Percentiles rank a stretch among this genome's conserved stretches.
Evolutionary conservation across 1,284 basidiomycete species (phyloP).

Genomic region (Puccinia coronata): DNA sequence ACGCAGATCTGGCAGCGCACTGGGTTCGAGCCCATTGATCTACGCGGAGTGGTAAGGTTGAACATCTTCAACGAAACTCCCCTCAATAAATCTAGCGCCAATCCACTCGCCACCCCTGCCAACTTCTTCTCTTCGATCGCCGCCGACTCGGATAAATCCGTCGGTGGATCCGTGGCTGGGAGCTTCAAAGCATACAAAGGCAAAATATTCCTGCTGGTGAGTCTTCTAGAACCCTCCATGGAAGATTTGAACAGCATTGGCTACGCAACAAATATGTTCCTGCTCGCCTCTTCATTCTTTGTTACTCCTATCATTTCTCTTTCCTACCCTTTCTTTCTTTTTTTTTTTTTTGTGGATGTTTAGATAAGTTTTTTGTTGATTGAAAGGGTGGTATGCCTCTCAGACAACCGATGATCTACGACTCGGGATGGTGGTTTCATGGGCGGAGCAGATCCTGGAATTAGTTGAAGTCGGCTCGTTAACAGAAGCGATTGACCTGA

Average conservation of each 20-base stretch:
- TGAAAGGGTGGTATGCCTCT: slow-evolving; percentile 44
- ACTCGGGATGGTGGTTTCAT: slow-evolving; percentile 85
- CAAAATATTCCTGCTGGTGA: slow-evolving; percentile 83
- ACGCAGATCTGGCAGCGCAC: slow-evolving; percentile 50
- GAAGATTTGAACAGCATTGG: too few species aligned
- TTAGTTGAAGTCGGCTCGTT: slow-evolving; percentile 85
- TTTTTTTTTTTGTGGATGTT: slow-evolving; percentile 42
- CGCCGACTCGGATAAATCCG: neutral
- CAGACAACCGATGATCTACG: slow-evolving; percentile 65
- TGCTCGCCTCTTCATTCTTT: neutral
- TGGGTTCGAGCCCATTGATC: slow-evolving; percentile 38
- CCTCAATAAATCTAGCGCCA: neutral
- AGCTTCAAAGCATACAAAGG: slow-evolving; percentile 82
- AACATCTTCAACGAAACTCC: slow-evolving; percentile 27
- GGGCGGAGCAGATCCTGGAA: slow-evolving; percentile 87
- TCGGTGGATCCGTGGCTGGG: slow-evolving; percentile 46
- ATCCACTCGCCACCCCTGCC: neutral
- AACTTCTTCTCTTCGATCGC: neutral
- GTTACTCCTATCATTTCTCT: neutral
- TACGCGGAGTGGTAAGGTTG: slow-evolving; percentile 27
- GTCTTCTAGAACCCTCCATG: slow-evolving; percentile 56
- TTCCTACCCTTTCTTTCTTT: neutral
- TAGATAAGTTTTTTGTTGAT: slow-evolving; percentile 48
- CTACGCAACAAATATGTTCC: neutral
- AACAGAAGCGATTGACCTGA: slow-evolving; percentile 82